Percentiles rank a stretch among this genome's conserved stretches.
phyloP scores from a whole-genome alignment of 371 early-diverging fungal species.

The Mortierella sp. region DNA sequence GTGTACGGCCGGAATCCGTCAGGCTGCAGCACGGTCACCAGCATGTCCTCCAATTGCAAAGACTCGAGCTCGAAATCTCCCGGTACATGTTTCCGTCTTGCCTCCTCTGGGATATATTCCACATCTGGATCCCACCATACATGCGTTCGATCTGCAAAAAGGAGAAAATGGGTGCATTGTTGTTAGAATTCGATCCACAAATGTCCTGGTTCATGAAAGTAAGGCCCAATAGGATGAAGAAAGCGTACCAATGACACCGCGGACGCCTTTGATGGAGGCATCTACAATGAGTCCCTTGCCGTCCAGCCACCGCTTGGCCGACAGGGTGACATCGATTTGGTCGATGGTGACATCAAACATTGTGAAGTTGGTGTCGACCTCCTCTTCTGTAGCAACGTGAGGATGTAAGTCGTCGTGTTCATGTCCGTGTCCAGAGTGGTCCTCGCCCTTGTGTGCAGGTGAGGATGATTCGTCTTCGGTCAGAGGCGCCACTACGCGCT shows the following conservation, averaged over 20 bases:
- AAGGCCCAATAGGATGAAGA: no score
- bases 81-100: slow-evolving; percentile 76
- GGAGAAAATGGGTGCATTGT: no score
- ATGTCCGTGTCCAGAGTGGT: slow-evolving; percentile 51
- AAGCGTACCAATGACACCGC: slow-evolving; percentile 81
- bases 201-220: neutral
- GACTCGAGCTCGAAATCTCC: slow-evolving; percentile 91
- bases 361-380: slow-evolving; percentile 82
- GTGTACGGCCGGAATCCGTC: slow-evolving; percentile 89
- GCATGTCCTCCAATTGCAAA: slow-evolving; percentile 77
- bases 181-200: neutral
- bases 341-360: slow-evolving; percentile 89
- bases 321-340: slow-evolving; percentile 88
- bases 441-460: slow-evolving; percentile 42
- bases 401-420: slow-evolving; percentile 35
- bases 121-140: slow-evolving; percentile 84
- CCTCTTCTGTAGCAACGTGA: slow-evolving; percentile 18
- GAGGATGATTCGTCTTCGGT: neutral
- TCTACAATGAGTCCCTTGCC: slow-evolving; percentile 91
- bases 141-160: slow-evolving; percentile 79
- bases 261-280: slow-evolving; percentile 87
- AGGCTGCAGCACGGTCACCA: slow-evolving; percentile 84
- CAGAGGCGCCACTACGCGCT: slow-evolving; percentile 30
- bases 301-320: slow-evolving; percentile 92
- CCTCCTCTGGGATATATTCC: slow-evolving; percentile 72